Evolutionary conservation across 495 filamentous ascomycete species (phyloP).

Genomic region (Hypomontagnella monticulosa): DNA sequence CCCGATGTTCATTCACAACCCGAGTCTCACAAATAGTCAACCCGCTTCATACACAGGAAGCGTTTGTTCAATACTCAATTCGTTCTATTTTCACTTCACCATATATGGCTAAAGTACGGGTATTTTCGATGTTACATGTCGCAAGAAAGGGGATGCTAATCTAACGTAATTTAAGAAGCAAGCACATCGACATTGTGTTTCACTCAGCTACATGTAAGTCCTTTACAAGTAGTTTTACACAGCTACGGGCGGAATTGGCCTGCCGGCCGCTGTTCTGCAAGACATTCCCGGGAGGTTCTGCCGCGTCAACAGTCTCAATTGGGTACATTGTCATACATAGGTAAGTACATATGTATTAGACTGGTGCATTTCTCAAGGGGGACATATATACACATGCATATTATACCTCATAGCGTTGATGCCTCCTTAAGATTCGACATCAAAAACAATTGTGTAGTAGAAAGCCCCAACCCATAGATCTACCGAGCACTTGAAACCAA

Average conservation of each 20-base stretch:
- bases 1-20: not conserved
- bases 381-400: no score
- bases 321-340: not conserved
- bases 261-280: conserved; percentile 15
- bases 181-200: conserved; percentile 1
- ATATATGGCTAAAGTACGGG: not conserved
- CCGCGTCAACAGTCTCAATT: conserved; percentile 11
- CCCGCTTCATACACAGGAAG: no score
- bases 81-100: not conserved
- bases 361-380: not conserved
- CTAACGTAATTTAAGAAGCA: conserved; percentile 14
- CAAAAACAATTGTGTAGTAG: not conserved
- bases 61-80: no score
- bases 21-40: no score
- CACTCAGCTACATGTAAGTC: no score
- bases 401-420: no score
- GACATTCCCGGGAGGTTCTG: conserved; percentile 18
- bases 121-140: conserved; percentile 1
- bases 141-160: conserved; percentile 4
- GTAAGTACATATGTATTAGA: not conserved
- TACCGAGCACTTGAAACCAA: not conserved
- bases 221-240: not conserved
- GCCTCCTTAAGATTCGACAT: not conserved
- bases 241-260: not conserved
- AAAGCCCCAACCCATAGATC: not conserved